These are phyloP conservation scores for Elongisporangium undulatum DNA, from an alignment of 352 stramenopile genomes.

Conservation along the genomic window DNA sequence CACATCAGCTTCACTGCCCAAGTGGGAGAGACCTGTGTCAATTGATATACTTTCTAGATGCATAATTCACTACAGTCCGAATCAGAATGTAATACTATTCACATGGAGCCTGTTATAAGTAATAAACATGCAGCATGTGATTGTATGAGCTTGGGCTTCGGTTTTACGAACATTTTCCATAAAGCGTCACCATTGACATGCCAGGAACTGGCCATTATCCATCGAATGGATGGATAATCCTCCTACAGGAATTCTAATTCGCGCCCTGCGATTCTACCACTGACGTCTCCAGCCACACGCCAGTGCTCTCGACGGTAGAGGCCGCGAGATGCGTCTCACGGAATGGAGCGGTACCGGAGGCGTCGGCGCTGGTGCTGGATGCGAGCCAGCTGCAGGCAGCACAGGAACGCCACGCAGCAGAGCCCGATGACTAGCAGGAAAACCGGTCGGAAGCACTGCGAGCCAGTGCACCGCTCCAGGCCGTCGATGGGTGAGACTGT, in stretches of 20 bases:
- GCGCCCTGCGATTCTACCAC: neutral
- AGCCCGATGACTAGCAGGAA: conserved; percentile 59
- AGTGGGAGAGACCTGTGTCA: neutral
- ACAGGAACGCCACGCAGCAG: conserved; percentile 46
- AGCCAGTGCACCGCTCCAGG: conserved; percentile 53
- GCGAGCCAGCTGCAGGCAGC: conserved; percentile 35
- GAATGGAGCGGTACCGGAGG: conserved; percentile 10
- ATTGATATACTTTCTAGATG: neutral
- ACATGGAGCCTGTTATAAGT: neutral
- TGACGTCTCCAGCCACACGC: neutral
- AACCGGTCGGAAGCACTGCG: conserved; percentile 54
- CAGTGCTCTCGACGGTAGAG: neutral
- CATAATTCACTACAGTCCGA: too few species aligned
- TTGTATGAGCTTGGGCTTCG: neutral
- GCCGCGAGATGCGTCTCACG: conserved; percentile 1
- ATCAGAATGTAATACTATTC: too few species aligned
- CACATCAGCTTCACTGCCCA: neutral
- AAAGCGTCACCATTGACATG: neutral
- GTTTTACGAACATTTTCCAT: neutral
- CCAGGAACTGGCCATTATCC: neutral
- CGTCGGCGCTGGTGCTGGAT: conserved; percentile 22
- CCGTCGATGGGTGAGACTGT: conserved; percentile 14
- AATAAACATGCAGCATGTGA: neutral
- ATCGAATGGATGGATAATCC: neutral
- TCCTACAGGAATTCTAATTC: neutral